These are phyloP conservation scores for Nectriaceae sp. DNA, from an alignment of 2,329 filamentous ascomycete genomes.

Conservation along the genomic window DNA sequence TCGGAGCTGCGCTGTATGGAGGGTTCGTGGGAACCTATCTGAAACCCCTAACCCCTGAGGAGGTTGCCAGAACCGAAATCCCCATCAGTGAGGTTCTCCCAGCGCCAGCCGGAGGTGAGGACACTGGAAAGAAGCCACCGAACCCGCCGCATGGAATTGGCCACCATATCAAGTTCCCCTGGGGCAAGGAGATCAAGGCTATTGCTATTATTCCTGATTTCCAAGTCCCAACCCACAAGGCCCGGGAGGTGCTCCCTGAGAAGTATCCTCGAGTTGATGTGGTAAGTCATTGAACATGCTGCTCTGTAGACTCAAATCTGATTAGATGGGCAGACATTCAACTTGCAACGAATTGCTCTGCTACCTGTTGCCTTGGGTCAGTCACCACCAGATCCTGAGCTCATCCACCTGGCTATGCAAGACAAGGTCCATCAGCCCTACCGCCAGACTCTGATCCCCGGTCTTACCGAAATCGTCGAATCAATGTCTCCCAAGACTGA, in stretches of 20 bases:
- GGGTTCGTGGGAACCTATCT: conserved; percentile 97
- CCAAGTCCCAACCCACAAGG: conserved; percentile 91
- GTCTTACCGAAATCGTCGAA: conserved; percentile 85
- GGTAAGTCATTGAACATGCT: conserved; percentile 52
- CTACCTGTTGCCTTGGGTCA: conserved; percentile 87
- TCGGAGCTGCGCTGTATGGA: conserved; percentile 91
- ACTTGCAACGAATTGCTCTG: conserved; percentile 89
- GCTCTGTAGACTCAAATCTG: neutral
- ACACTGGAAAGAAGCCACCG: conserved; percentile 85
- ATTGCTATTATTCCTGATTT: conserved; percentile 96
- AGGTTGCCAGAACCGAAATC: conserved; percentile 88
- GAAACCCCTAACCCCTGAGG: conserved; percentile 86
- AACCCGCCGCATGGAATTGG: conserved; percentile 91
- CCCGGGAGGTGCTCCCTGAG: conserved; percentile 80
- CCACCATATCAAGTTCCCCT: conserved; percentile 93
- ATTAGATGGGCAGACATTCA: conserved; percentile 66
- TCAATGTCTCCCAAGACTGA: conserved; percentile 88
- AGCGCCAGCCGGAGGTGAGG: conserved; percentile 83
- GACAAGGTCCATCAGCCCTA: conserved; percentile 98
- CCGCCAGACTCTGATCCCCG: conserved; percentile 86
- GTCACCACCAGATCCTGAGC: conserved; percentile 85
- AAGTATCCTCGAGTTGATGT: conserved; percentile 81
- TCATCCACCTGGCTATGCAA: conserved; percentile 98
- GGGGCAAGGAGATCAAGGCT: conserved; percentile 94
- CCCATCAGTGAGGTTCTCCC: conserved; percentile 92